Percentiles rank a stretch among this genome's conserved stretches.
Evolutionary conservation across 805 yeast genomes (phyloP).

Genomic region (Cyberlindnera galapagoensis): DNA sequence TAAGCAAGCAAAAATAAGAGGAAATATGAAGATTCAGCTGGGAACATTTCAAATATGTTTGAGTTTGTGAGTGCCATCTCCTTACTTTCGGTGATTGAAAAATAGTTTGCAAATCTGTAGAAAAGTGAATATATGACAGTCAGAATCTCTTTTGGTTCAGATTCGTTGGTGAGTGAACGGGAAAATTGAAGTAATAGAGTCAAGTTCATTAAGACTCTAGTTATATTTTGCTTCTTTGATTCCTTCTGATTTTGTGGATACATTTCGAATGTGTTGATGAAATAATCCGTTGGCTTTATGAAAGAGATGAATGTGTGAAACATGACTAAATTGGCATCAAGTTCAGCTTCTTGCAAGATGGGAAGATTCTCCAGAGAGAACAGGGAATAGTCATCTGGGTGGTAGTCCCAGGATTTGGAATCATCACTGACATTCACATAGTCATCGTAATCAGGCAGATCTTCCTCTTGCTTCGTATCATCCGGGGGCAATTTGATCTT

Average conservation of each 20-base stretch:
- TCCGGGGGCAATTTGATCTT: not conserved
- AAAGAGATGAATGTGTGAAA: constrained; percentile 12
- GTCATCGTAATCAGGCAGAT: not conserved
- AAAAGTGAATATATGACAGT: constrained; percentile 6
- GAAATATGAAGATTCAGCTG: constrained; percentile 10
- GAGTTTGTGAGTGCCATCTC: not conserved
- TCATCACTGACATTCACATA: not conserved
- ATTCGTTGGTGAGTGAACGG: constrained; percentile 6
- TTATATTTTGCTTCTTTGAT: constrained; percentile 7
- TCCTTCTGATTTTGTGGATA: constrained; percentile 4
- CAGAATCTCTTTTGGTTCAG: constrained; percentile 3
- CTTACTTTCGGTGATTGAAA: constrained; percentile 1
- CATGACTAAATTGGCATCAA: constrained; percentile 10
- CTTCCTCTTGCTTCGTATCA: not conserved
- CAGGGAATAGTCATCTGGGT: constrained; percentile 7
- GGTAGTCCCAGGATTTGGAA: constrained; percentile 1
- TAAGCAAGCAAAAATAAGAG: constrained; percentile 6
- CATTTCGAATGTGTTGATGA: constrained; percentile 14
- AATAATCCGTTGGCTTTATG: constrained; percentile 16
- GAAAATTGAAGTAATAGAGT: constrained; percentile 12
- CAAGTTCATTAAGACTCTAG: constrained; percentile 14
- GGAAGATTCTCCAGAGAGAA: constrained; percentile 11
- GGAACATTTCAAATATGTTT: constrained; percentile 8
- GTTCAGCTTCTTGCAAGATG: constrained; percentile 11
- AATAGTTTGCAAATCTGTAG: constrained; percentile 5